Conservation (phyloP, 768 basidiomycete genomes). For the Pulveroboletus sp. region DNA sequence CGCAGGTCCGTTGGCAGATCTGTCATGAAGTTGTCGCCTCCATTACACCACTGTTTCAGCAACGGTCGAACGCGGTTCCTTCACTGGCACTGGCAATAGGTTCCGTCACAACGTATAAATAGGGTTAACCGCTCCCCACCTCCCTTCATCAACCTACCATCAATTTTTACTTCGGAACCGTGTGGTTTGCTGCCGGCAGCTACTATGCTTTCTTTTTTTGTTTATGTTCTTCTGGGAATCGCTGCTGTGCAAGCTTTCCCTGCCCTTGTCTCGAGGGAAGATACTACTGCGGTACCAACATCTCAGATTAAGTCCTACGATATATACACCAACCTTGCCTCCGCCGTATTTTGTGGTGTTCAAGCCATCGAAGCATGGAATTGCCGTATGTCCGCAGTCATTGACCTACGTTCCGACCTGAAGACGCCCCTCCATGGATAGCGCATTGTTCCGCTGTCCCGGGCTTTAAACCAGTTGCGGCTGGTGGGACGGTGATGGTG, state of each 20-base stretch:
- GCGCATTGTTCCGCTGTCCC: slow-evolving; percentile 42
- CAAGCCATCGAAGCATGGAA: slow-evolving; percentile 41
- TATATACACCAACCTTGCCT: slow-evolving; percentile 49
- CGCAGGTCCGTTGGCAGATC: too few relatives aligned
- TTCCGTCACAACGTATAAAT: too few relatives aligned
- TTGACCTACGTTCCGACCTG: not conserved
- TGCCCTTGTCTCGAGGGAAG: slow-evolving; percentile 29
- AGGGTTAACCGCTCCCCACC: too few relatives aligned
- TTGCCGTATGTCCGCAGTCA: not conserved
- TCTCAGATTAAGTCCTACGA: slow-evolving; percentile 41
- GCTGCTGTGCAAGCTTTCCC: slow-evolving; percentile 14
- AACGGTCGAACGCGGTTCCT: too few relatives aligned
- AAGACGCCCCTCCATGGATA: slow-evolving; percentile 10
- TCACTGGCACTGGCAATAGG: too few relatives aligned
- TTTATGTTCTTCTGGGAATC: slow-evolving; percentile 5
- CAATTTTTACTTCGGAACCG: too few relatives aligned
- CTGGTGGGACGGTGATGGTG: slow-evolving; percentile 42
- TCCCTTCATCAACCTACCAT: too few relatives aligned
- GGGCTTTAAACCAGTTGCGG: slow-evolving; percentile 40
- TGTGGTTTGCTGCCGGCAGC: slow-evolving; percentile 12
- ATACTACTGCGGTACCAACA: slow-evolving; percentile 35
- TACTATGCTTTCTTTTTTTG: slow-evolving; percentile 19
- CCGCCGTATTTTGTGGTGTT: slow-evolving; percentile 46
- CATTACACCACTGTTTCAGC: too few relatives aligned
- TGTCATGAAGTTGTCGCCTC: too few relatives aligned